Percentiles rank a stretch among this genome's conserved stretches.
Evolutionary conservation across 345 rosid genomes (phyloP).

Genomic region (Salix dunnii): DNA sequence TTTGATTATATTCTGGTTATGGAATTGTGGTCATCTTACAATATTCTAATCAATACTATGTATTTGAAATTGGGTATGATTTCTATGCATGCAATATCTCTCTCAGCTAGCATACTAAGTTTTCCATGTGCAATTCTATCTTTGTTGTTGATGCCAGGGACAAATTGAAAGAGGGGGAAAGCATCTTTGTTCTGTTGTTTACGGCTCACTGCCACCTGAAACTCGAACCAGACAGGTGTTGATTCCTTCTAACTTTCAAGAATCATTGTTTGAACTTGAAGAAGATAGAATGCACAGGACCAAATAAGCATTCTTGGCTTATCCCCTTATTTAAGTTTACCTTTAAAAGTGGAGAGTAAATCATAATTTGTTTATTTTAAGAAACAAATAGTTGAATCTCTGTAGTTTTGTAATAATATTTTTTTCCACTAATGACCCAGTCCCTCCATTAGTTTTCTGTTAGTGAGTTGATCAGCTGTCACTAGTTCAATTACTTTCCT

Average conservation of each 20-base stretch:
- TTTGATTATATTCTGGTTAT: constrained; percentile 1
- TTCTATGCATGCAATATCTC: background rate
- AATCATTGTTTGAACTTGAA: constrained; percentile 1
- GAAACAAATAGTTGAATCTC: no score
- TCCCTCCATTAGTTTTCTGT: no score
- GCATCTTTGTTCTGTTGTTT: constrained; percentile 91
- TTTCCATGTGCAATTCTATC: constrained; percentile 7
- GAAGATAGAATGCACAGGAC: background rate
- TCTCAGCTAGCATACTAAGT: constrained; percentile 7
- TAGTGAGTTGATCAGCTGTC: no score
- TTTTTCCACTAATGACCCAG: no score
- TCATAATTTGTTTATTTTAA: no score
- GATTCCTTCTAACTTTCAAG: constrained; percentile 21
- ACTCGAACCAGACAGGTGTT: constrained; percentile 92
- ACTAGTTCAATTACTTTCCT: no score
- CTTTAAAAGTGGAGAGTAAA: no score
- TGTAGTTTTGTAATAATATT: no score
- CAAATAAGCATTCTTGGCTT: background rate
- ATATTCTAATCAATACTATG: background rate
- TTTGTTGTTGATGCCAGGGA: constrained; percentile 38
- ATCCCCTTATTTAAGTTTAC: no score
- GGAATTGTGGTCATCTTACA: background rate
- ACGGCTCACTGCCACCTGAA: constrained; percentile 89
- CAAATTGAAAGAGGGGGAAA: constrained; percentile 55
- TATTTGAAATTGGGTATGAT: background rate